Evolutionary conservation across 192 early-diverging fungal species (phyloP).

Genomic region (Coemansia sp.): DNA sequence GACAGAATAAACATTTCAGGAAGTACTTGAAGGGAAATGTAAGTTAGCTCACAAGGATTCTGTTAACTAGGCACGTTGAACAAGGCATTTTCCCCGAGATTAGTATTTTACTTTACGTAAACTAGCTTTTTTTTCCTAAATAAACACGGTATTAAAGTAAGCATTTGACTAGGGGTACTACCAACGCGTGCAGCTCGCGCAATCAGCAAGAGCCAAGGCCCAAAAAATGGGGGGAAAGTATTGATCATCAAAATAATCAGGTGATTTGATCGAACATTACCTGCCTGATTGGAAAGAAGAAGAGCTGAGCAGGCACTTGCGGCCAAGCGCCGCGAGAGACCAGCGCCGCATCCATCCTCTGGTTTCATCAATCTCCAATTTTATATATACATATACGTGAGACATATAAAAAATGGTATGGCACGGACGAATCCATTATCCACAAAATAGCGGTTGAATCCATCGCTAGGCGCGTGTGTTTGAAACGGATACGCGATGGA

Average conservation of each 20-base stretch:
- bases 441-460: neutral
- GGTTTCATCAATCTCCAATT: conserved; percentile 9
- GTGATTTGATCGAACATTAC: neutral
- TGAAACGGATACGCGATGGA: conserved; percentile 2
- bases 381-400: conserved; percentile 7
- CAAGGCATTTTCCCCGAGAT: too few relatives aligned
- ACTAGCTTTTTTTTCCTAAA: neutral
- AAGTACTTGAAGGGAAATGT: neutral
- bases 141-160: neutral
- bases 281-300: neutral
- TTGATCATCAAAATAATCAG: neutral
- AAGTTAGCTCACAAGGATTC: neutral
- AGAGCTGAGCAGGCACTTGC: neutral
- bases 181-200: neutral
- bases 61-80: too few relatives aligned
- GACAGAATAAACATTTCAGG: neutral
- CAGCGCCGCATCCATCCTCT: conserved; percentile 6
- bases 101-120: neutral
- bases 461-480: conserved; percentile 2
- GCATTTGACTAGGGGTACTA: neutral
- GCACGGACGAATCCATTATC: conserved; percentile 4
- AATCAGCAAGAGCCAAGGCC: neutral
- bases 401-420: conserved; percentile 8
- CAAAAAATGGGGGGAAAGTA: neutral
- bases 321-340: neutral